These are phyloP conservation scores for Litchi chinensis DNA, from an alignment of 345 rosid species.

Conservation along the genomic window DNA sequence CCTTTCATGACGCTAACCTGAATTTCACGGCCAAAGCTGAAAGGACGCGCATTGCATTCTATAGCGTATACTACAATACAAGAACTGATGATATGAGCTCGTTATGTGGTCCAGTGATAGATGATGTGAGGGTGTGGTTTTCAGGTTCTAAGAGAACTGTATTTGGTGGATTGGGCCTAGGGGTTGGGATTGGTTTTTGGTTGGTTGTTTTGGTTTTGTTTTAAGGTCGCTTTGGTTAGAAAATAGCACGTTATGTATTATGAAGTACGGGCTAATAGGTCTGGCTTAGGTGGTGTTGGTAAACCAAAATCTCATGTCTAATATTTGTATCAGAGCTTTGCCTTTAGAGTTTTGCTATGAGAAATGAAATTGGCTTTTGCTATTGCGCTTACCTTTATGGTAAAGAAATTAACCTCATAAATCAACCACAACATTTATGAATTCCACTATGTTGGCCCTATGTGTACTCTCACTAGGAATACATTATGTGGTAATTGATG, in stretches of 20 bases:
- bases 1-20: slow-evolving; percentile 55
- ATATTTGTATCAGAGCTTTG: slow-evolving; percentile 4
- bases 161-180: slow-evolving; percentile 27
- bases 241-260: neutral
- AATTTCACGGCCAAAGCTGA: slow-evolving; percentile 95
- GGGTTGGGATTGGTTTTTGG: slow-evolving; percentile 38
- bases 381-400: neutral
- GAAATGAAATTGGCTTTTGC: slow-evolving; percentile 14
- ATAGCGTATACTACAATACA: slow-evolving; percentile 88
- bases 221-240: slow-evolving; percentile 29
- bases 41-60: slow-evolving; percentile 83
- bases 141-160: slow-evolving; percentile 41
- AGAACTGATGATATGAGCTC: slow-evolving; percentile 97
- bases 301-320: slow-evolving; percentile 15
- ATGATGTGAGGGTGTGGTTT: slow-evolving; percentile 85
- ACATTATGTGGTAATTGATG: too few species aligned
- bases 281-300: slow-evolving; percentile 16
- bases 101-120: slow-evolving; percentile 94
- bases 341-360: slow-evolving; percentile 16
- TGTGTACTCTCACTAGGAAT: too few species aligned
- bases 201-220: slow-evolving; percentile 38
- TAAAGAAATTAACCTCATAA: neutral
- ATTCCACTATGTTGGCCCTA: too few species aligned
- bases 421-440: too few species aligned
- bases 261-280: neutral